These are phyloP conservation scores for Phyllosticta citribraziliensis DNA, from an alignment of 2,329 filamentous ascomycete species.

Conservation along the genomic window DNA sequence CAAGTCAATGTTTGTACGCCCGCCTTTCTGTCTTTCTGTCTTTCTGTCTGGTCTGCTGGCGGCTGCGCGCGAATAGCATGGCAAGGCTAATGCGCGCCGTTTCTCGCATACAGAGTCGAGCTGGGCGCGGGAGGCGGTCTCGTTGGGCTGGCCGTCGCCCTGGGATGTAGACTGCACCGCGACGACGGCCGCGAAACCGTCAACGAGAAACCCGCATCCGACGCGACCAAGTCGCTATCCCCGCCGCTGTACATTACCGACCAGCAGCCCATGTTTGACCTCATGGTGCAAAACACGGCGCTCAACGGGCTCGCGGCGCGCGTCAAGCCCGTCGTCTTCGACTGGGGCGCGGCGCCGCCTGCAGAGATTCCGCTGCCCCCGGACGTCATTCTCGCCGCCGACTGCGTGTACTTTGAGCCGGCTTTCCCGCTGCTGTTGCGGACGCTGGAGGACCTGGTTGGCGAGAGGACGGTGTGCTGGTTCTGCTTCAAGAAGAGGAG, in stretches of 20 bases:
- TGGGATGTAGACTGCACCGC: constrained; percentile 32
- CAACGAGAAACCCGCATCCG: constrained; percentile 31
- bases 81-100: constrained; percentile 12
- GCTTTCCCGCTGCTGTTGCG: constrained; percentile 79
- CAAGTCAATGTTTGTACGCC: constrained; percentile 60
- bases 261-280: constrained; percentile 69
- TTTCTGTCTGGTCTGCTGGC: background rate
- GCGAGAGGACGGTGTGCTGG: constrained; percentile 55
- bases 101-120: constrained; percentile 55
- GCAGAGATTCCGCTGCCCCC: constrained; percentile 45
- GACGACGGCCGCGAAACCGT: background rate
- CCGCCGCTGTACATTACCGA: constrained; percentile 70
- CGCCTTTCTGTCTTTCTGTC: background rate
- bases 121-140: constrained; percentile 86
- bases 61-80: background rate
- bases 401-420: constrained; percentile 96
- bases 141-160: constrained; percentile 57
- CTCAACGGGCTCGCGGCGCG: constrained; percentile 60
- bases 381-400: constrained; percentile 81
- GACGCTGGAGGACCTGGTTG: constrained; percentile 66
- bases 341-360: constrained; percentile 54
- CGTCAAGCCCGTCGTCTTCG: constrained; percentile 61
- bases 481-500: constrained; percentile 96
- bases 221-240: no score
- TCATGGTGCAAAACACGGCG: constrained; percentile 82